Evolutionary conservation across 2,329 filamentous ascomycete genomes (phyloP).

Genomic region (Ascocoryne sarcoides): DNA sequence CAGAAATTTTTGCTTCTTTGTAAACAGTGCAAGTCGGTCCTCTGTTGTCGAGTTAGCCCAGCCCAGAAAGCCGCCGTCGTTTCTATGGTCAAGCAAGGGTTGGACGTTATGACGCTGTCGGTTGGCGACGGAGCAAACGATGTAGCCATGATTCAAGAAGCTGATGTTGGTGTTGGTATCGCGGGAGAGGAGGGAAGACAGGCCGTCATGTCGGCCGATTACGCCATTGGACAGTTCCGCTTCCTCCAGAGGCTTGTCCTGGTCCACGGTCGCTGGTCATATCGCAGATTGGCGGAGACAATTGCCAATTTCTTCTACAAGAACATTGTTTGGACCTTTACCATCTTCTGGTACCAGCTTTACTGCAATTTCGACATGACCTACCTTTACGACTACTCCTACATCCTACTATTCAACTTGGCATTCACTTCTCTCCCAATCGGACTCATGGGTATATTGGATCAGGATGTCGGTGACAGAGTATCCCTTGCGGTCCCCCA

Average conservation of each 20-base stretch:
- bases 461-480: slow-evolving; percentile 92
- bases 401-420: slow-evolving; percentile 93
- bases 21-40: slow-evolving; percentile 92
- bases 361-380: slow-evolving; percentile 95
- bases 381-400: slow-evolving; percentile 95
- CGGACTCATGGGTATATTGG: slow-evolving; percentile 90
- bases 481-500: slow-evolving; percentile 92
- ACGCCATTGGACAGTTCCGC: slow-evolving; percentile 88
- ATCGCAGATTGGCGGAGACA: slow-evolving; percentile 81
- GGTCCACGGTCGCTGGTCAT: slow-evolving; percentile 94
- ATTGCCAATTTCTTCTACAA: slow-evolving; percentile 99
- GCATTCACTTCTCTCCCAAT: slow-evolving; percentile 94
- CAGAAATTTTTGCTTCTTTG: slow-evolving; percentile 92
- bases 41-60: slow-evolving; percentile 95
- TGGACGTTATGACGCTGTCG: slow-evolving; percentile 93
- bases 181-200: slow-evolving; percentile 87
- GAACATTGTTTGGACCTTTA: slow-evolving; percentile 97
- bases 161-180: slow-evolving; percentile 93
- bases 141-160: slow-evolving; percentile 96
- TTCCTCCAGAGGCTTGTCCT: slow-evolving; percentile 78
- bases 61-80: slow-evolving; percentile 97
- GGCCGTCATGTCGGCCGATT: slow-evolving; percentile 93
- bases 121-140: slow-evolving; percentile 94
- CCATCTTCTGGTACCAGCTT: slow-evolving; percentile 95
- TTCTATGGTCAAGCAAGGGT: slow-evolving; percentile 83